Conservation (phyloP, 768 basidiomycete genomes). For the Tremella fuciformis region DNA sequence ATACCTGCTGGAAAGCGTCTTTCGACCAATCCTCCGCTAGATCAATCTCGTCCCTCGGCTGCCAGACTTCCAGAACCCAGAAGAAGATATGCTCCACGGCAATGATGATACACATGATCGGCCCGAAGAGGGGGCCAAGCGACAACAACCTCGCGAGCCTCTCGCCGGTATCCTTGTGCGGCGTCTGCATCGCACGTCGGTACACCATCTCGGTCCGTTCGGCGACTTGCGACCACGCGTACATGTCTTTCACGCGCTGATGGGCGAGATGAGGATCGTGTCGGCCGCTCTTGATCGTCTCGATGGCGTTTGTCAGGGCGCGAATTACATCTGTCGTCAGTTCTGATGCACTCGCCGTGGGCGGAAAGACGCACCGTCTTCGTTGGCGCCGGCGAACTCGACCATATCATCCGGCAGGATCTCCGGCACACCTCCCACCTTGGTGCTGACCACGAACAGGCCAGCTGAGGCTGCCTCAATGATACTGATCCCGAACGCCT, state of each 20-base stretch:
- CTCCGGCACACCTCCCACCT: conserved; percentile 93
- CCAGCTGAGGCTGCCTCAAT: conserved; percentile 95
- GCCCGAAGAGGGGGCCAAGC: conserved; percentile 75
- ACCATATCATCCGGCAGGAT: conserved; percentile 92
- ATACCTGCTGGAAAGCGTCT: conserved; percentile 51
- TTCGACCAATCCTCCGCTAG: conserved; percentile 67
- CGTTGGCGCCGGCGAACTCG: conserved; percentile 87
- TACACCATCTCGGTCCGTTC: conserved; percentile 82
- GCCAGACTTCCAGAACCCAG: conserved; percentile 64
- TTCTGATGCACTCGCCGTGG: no score
- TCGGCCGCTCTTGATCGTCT: conserved; percentile 62
- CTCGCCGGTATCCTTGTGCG: conserved; percentile 69
- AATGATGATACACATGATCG: conserved; percentile 82
- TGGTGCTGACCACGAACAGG: conserved; percentile 87
- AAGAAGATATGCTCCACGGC: conserved; percentile 88
- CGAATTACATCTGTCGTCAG: conserved; percentile 68
- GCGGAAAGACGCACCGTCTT: conserved; percentile 66
- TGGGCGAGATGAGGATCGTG: conserved; percentile 78
- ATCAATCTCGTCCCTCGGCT: conserved; percentile 74
- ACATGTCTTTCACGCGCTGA: conserved; percentile 71
- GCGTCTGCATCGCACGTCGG: conserved; percentile 61
- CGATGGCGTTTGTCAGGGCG: conserved; percentile 76
- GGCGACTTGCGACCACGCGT: conserved; percentile 79
- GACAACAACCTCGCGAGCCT: conserved; percentile 67
- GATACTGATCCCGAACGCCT: conserved; percentile 95